phyloP scores from a whole-genome alignment of 164 flowering plant genomes.

The Tinospora cordifolia region DNA sequence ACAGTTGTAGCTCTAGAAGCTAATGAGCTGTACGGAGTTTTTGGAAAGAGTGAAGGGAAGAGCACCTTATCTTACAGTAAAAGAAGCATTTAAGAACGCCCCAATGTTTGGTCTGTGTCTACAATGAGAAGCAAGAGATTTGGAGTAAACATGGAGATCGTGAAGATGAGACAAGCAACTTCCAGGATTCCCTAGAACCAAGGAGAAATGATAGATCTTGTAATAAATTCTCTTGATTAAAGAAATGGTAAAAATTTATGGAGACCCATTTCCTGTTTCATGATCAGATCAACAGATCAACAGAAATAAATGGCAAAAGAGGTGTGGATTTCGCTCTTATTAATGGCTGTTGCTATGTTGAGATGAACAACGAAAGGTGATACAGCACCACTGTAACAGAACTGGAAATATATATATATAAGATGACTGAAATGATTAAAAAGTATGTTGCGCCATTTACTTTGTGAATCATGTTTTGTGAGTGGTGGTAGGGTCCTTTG shows the following conservation, averaged over 20 bases:
- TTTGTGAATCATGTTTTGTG: neutral
- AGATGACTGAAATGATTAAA: slow-evolving; percentile 7
- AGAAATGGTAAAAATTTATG: slow-evolving; percentile 17
- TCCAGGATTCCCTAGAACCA: slow-evolving; percentile 21
- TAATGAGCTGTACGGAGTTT: slow-evolving; percentile 5
- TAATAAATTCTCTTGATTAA: slow-evolving; percentile 16
- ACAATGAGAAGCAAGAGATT: slow-evolving; percentile 9
- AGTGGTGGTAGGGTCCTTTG: neutral
- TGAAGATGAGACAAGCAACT: slow-evolving; percentile 21
- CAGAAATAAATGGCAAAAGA: neutral
- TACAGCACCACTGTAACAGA: neutral
- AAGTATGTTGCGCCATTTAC: too few species aligned
- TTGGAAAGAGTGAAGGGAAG: slow-evolving; percentile 14
- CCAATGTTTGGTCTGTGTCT: slow-evolving; percentile 12
- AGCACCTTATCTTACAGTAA: slow-evolving; percentile 1
- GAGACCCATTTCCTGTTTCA: slow-evolving; percentile 18
- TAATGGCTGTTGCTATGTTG: too few species aligned
- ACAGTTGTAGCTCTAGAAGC: neutral
- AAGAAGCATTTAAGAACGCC: slow-evolving; percentile 14
- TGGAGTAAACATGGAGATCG: neutral
- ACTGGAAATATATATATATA: too few species aligned
- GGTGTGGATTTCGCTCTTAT: neutral
- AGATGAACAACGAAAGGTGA: neutral
- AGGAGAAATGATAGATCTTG: slow-evolving; percentile 14
- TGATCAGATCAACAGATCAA: too few species aligned